Evolutionary conservation across 495 filamentous ascomycete species (phyloP).

Genomic region (Xylaria scruposa): DNA sequence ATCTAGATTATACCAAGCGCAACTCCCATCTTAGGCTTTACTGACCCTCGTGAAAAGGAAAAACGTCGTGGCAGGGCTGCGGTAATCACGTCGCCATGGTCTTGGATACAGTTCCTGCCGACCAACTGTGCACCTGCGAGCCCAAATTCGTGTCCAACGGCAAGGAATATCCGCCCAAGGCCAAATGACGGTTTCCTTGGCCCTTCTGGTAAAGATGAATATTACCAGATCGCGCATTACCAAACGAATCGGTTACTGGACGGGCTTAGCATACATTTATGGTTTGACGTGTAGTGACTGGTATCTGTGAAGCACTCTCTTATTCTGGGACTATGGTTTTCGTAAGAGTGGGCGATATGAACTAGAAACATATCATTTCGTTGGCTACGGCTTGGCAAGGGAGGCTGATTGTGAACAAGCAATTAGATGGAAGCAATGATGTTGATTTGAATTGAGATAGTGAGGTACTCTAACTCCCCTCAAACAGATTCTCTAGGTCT

Average conservation of each 20-base stretch:
- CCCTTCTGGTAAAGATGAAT: constrained; percentile 19
- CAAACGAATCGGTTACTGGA: background rate
- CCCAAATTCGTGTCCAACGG: constrained; percentile 67
- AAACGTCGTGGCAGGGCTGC: constrained; percentile 72
- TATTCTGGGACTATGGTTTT: background rate
- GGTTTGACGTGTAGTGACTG: background rate
- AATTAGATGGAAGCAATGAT: background rate
- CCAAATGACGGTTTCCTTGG: constrained; percentile 32
- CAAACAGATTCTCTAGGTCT: background rate
- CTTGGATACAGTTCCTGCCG: constrained; percentile 65
- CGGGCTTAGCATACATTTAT: background rate
- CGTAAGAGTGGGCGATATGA: background rate
- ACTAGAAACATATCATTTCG: background rate
- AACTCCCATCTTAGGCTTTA: background rate
- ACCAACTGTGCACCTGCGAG: constrained; percentile 68
- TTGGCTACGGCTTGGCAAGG: background rate
- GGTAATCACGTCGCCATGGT: constrained; percentile 71
- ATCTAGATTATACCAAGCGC: background rate
- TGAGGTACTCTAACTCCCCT: background rate
- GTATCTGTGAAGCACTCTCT: background rate
- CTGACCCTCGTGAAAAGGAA: constrained; percentile 51
- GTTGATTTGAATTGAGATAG: background rate
- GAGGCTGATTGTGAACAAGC: background rate
- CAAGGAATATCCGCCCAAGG: constrained; percentile 67
- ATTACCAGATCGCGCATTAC: background rate